Evolutionary conservation across 2,329 filamentous ascomycete genomes (phyloP).

Genomic region (Grosmannia clavigera): DNA sequence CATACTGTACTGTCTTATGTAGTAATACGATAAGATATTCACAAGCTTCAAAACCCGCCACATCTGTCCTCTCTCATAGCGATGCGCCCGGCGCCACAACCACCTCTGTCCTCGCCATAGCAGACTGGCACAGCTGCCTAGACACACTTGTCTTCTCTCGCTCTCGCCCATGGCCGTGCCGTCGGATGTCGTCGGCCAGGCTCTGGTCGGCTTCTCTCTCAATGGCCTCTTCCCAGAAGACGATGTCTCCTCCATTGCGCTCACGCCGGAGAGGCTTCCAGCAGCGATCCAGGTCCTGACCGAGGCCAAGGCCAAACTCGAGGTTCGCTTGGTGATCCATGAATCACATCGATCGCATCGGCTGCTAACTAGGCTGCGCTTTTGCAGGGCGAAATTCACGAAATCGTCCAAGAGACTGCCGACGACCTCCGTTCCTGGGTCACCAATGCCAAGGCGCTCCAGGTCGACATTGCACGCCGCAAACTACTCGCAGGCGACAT

Average conservation of each 20-base stretch:
- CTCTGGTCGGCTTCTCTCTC: slow-evolving; percentile 50
- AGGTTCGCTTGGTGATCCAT: slow-evolving; percentile 20
- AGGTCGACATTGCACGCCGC: slow-evolving; percentile 73
- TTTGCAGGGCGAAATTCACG: slow-evolving; percentile 54
- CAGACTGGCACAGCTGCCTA: not conserved
- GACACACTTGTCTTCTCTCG: not conserved
- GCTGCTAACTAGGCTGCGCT: not conserved
- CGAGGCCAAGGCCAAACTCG: slow-evolving; percentile 29
- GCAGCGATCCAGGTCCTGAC: slow-evolving; percentile 28
- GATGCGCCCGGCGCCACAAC: not conserved
- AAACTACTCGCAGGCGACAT: slow-evolving; percentile 72
- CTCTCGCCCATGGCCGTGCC: not conserved
- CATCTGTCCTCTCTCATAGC: not conserved
- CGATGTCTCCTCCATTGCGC: slow-evolving; percentile 27
- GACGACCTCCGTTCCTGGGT: slow-evolving; percentile 81
- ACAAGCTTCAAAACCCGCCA: not conserved
- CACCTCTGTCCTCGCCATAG: not conserved
- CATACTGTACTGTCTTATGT: not conserved
- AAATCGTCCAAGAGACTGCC: slow-evolving; percentile 63
- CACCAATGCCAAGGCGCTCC: slow-evolving; percentile 67
- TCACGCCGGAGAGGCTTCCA: slow-evolving; percentile 24
- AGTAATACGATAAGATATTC: not conserved
- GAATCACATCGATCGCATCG: not conserved
- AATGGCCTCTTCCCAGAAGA: slow-evolving; percentile 31
- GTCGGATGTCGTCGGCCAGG: slow-evolving; percentile 29